Conservation (phyloP, 345 rosid species). For the Populus nigra region DNA sequence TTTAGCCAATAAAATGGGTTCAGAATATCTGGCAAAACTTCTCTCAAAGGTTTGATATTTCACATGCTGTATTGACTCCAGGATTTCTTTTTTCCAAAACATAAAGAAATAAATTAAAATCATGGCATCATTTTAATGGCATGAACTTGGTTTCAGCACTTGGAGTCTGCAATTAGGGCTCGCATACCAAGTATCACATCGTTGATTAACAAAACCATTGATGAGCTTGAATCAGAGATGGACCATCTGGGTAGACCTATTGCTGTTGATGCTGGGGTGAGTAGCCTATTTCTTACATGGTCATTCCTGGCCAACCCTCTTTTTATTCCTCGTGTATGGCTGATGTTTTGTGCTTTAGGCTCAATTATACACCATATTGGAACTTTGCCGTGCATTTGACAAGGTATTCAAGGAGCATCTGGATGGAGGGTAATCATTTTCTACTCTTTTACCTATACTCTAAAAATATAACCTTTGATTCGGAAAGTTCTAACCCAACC, state of each 20-base stretch:
- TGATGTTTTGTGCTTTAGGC: slow-evolving; percentile 21
- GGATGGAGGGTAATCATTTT: slow-evolving; percentile 38
- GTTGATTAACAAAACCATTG: slow-evolving; percentile 80
- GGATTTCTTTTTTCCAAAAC: background rate
- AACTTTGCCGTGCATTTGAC: slow-evolving; percentile 45
- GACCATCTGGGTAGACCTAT: slow-evolving; percentile 84
- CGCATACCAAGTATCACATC: slow-evolving; percentile 86
- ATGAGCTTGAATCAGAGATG: slow-evolving; percentile 88
- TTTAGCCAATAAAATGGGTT: slow-evolving; percentile 88
- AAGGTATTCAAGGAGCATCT: slow-evolving; percentile 40
- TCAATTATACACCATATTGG: slow-evolving; percentile 37
- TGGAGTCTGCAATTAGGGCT: slow-evolving; percentile 82
- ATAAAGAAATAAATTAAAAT: too few relatives aligned
- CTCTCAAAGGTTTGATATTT: slow-evolving; percentile 69
- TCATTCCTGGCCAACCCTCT: background rate
- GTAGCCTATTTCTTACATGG: slow-evolving; percentile 15
- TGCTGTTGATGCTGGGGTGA: slow-evolving; percentile 92
- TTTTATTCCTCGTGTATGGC: background rate
- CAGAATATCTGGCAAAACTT: slow-evolving; percentile 91
- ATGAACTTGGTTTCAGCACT: slow-evolving; percentile 52
- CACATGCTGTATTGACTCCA: background rate
- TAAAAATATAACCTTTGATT: background rate
- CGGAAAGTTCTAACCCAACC: background rate
- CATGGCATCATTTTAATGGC: slow-evolving; percentile 11
- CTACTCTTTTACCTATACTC: background rate